Conservation (phyloP, 257 asterid species). For the Solanum sejunctum region DNA sequence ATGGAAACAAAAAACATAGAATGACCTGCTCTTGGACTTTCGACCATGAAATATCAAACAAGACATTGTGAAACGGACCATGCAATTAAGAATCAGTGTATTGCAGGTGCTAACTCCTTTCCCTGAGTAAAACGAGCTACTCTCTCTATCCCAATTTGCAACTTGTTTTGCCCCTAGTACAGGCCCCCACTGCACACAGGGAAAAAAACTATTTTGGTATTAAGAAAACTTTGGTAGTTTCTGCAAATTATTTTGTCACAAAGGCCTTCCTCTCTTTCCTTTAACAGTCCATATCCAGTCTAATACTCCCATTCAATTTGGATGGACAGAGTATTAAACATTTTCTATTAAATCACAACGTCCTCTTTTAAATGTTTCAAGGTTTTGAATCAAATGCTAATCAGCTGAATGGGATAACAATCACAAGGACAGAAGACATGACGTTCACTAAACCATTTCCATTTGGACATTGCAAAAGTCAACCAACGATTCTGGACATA, state of each 20-base stretch:
- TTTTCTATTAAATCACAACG: neutral
- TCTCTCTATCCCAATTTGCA: neutral
- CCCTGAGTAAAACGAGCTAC: neutral
- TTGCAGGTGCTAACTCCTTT: neutral
- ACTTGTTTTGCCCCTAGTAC: neutral
- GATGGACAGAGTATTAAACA: neutral
- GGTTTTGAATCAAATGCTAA: neutral
- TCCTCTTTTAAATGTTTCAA: neutral
- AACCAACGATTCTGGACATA: neutral
- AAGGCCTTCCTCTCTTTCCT: neutral
- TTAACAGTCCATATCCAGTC: neutral
- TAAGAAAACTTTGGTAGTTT: neutral
- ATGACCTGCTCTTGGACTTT: neutral
- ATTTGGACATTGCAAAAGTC: neutral
- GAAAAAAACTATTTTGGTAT: neutral
- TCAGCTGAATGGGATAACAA: neutral
- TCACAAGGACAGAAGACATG: neutral
- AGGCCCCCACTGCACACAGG: neutral
- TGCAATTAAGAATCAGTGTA: neutral
- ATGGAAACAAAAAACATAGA: neutral
- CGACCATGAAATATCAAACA: neutral
- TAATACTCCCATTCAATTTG: neutral
- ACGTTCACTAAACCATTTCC: neutral
- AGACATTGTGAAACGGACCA: neutral
- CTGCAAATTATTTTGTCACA: neutral